A percentile compares a stretch with the other conserved stretches of the same genome.
These are phyloP conservation scores for Globisporangium parvum DNA, from an alignment of 352 stramenopile genomes.

Conservation along the genomic window DNA sequence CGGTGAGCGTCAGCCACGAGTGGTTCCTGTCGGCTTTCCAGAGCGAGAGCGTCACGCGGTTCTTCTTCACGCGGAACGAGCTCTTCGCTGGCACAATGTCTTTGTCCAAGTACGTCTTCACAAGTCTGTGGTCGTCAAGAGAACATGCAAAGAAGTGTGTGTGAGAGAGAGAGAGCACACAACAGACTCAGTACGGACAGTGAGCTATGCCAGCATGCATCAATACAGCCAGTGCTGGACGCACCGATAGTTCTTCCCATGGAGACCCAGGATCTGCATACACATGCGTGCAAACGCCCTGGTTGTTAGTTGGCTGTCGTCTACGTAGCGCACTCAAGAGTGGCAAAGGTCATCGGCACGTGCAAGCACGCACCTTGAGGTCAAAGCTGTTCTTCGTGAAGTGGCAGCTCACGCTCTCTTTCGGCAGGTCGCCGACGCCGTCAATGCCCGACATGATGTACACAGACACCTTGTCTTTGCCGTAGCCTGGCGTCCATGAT, in stretches of 20 bases:
- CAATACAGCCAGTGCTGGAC: background rate
- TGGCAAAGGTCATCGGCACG: background rate
- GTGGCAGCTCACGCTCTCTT: conserved; percentile 63
- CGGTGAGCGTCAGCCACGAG: conserved; percentile 77
- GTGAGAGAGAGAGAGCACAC: background rate
- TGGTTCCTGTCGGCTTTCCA: conserved; percentile 73
- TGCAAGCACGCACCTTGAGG: conserved; percentile 42
- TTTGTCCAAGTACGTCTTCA: conserved; percentile 81
- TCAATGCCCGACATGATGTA: conserved; percentile 83
- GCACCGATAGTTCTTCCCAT: conserved; percentile 70
- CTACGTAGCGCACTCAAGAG: background rate
- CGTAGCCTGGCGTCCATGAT: conserved; percentile 37
- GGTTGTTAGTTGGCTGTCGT: background rate
- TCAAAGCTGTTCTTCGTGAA: conserved; percentile 83
- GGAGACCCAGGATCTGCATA: conserved; percentile 47
- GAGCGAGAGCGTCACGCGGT: conserved; percentile 74
- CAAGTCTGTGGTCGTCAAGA: conserved; percentile 28
- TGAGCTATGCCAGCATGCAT: background rate
- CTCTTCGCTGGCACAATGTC: conserved; percentile 72
- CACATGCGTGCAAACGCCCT: background rate
- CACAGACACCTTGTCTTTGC: conserved; percentile 78
- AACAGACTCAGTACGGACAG: background rate
- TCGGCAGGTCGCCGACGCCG: conserved; percentile 62
- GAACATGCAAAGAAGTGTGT: too few relatives aligned
- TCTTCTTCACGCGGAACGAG: conserved; percentile 80